Evolutionary conservation across 2,329 filamentous ascomycete genomes (phyloP).

Genomic region (Stylonectria norvegica): DNA sequence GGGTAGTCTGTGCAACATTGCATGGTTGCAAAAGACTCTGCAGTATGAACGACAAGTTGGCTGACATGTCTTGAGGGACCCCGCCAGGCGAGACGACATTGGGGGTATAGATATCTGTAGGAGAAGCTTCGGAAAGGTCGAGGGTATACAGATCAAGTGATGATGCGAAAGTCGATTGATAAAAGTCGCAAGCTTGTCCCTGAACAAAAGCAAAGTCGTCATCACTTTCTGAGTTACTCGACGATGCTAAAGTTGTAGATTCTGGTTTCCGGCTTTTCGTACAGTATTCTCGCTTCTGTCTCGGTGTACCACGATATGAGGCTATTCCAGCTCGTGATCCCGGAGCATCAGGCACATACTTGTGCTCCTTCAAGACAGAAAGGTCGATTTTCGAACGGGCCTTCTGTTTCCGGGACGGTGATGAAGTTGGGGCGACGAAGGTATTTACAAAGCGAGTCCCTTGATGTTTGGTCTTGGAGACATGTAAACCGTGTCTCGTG

Average conservation of each 20-base stretch:
- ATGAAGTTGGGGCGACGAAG: conserved; percentile 11
- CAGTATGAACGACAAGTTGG: background rate
- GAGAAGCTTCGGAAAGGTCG: background rate
- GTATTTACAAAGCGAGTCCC: conserved; percentile 39
- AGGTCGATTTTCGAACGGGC: background rate
- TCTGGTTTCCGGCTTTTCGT: background rate
- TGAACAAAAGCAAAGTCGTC: background rate
- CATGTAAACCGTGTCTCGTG: conserved; percentile 37
- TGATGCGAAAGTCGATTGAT: no score
- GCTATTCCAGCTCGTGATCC: no score
- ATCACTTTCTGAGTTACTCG: background rate
- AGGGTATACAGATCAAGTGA: no score
- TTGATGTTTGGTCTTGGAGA: conserved; percentile 39
- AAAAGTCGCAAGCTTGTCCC: no score
- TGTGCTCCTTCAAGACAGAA: background rate
- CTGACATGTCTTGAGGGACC: no score
- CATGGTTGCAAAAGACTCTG: conserved; percentile 21
- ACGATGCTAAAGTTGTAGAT: background rate
- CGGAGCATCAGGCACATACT: background rate
- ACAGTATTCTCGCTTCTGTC: no score
- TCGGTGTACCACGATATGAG: no score
- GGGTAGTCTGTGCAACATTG: conserved; percentile 20
- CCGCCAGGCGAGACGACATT: no score
- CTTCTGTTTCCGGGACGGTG: conserved; percentile 7
- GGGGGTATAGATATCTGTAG: conserved; percentile 3